phyloP scores from a whole-genome alignment of 768 basidiomycete species.

The Tubosaeta sp. region DNA sequence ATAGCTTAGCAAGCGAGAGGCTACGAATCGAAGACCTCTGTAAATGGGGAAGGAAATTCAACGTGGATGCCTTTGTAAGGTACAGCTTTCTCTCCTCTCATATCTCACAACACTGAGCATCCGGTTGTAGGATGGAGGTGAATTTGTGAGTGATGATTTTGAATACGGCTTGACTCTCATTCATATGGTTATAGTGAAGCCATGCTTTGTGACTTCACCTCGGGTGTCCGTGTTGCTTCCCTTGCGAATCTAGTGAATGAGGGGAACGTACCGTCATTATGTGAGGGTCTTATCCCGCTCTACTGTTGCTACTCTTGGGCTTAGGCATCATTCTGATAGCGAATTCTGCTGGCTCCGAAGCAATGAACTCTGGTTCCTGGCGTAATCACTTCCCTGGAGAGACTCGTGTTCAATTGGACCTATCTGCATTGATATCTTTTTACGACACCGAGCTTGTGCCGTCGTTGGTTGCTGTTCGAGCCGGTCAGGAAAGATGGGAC shows the following conservation, averaged over 20 bases:
- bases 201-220: background rate
- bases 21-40: background rate
- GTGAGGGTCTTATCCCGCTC: background rate
- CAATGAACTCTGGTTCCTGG: slow-evolving; percentile 13
- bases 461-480: background rate
- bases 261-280: background rate
- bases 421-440: background rate
- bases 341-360: slow-evolving; percentile 1
- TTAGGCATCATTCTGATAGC: background rate
- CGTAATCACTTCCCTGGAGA: slow-evolving; percentile 21
- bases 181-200: background rate
- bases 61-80: background rate
- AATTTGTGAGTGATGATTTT: background rate
- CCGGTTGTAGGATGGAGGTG: background rate
- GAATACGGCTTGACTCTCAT: background rate
- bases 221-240: background rate
- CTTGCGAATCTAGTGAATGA: background rate
- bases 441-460: background rate
- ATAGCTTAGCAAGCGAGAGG: background rate
- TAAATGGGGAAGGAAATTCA: background rate
- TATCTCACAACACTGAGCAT: background rate
- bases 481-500: background rate
- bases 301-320: background rate
- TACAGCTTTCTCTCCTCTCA: background rate
- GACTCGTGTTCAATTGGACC: slow-evolving; percentile 18